Conservation (phyloP, 140 eudicot genomes). For the Ambrosia hybrid region DNA sequence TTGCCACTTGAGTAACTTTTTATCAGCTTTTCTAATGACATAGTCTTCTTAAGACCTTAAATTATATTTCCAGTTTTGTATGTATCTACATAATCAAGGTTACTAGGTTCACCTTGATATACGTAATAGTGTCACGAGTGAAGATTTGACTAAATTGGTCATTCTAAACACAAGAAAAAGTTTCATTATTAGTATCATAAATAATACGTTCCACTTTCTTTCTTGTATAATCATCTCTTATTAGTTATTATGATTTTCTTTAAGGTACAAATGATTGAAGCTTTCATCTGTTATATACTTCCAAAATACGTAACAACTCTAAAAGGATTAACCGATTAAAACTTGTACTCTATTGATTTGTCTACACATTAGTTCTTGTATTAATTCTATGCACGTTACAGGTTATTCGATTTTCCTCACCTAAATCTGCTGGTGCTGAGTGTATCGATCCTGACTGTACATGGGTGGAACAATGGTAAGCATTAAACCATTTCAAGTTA, state of each 20-base stretch:
- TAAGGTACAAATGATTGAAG: neutral
- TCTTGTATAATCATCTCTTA: constrained; percentile 6
- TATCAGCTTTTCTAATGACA: neutral
- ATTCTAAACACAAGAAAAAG: neutral
- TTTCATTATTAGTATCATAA: neutral
- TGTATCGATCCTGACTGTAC: constrained; percentile 94
- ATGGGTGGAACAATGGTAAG: constrained; percentile 99
- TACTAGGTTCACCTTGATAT: neutral
- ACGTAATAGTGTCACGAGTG: neutral
- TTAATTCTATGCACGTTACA: constrained; percentile 30
- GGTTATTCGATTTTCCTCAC: constrained; percentile 89
- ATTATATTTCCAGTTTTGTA: neutral
- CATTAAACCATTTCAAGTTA: constrained; percentile 15
- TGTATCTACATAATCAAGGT: neutral
- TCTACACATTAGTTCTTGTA: neutral
- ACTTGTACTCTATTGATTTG: neutral
- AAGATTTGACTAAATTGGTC: neutral
- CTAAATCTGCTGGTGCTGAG: constrained; percentile 96
- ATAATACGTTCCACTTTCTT: no score
- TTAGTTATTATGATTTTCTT: neutral
- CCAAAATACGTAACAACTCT: neutral
- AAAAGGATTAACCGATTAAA: neutral
- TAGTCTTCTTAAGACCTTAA: neutral
- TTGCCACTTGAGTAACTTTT: neutral
- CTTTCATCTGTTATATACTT: neutral